Evolutionary conservation across 306 rosid genomes (phyloP), one percentile per base, ranked within the genome.

Genomic region (Rosa rugosa): DNA sequence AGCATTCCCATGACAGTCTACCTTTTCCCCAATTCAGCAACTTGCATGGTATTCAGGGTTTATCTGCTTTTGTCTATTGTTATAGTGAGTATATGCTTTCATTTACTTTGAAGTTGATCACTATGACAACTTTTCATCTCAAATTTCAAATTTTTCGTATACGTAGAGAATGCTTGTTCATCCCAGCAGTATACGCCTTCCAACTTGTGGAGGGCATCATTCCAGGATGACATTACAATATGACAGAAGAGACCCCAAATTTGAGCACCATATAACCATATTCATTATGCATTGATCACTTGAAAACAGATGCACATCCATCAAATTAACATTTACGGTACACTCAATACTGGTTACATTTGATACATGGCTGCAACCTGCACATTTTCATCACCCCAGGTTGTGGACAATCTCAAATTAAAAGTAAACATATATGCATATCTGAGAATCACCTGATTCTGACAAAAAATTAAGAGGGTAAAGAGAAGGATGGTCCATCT

Each of bases 391-490:
- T 17, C 18, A 34, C 49, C 45, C 46, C 50, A n/a, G 4, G 65
- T 18, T 0, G 16, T 23, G 27, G 8, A 73, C 45, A 74, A 41
- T 40, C 22, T 13, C 69, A 60, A 75, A 31, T 3, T 16, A 20
- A 31, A 31, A 41, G 74, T 13, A 22, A 18, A 20, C 3, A 20
- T 45, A 45, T 46, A 45, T 18, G 47, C 71, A 63, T 10, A 75
- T 75, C 71, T 75, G 60, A 45, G 79, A 75, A 45, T 51, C 70
- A 75, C 65, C 62, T 8, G 54, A 74, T 59, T 45, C 34, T 62
- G 62, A 45, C 71, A 75, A 75, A 75, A 75, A 62, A 75, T 46
- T 44, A 44, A 56, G 38, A 16, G 3, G 25, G n/a, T 66, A 44
- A 57, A 2, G 56, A 16, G 11, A 41, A 14, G 46, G 77, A 34